phyloP scores from a whole-genome alignment of 805 yeast species.

The Blastobotrys muscicola region DNA sequence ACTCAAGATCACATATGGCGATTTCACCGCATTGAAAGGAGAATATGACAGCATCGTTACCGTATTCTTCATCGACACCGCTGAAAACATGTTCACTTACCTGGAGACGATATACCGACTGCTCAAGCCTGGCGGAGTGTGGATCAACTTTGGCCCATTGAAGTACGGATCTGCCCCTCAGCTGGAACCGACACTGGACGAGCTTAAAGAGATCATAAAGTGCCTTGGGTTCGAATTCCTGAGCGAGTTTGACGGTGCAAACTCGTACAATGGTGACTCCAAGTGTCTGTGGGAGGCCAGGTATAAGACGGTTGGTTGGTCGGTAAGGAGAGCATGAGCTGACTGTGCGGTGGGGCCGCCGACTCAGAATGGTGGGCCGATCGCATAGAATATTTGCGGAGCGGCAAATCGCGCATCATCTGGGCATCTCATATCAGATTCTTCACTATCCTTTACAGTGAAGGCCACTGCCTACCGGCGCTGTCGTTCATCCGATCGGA shows the following conservation, averaged over 20 bases:
- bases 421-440: no score
- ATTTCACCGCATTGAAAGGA: conserved; percentile 48
- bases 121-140: conserved; percentile 42
- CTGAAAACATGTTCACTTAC: conserved; percentile 74
- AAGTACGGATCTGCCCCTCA: conserved; percentile 80
- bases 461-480: no score
- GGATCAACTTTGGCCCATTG: conserved; percentile 89
- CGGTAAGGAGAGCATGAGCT: conserved; percentile 6
- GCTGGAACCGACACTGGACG: conserved; percentile 66
- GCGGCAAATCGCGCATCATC: no score
- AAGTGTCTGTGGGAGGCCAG: conserved; percentile 20
- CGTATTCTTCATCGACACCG: conserved; percentile 84
- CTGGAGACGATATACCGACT: conserved; percentile 51
- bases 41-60: conserved; percentile 33
- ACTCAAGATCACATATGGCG: conserved; percentile 33
- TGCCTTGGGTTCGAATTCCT: conserved; percentile 40
- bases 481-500: no score
- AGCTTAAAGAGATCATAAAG: conserved; percentile 43
- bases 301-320: conserved; percentile 11
- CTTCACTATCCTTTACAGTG: no score
- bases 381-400: no score
- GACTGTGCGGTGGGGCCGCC: no score
- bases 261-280: conserved; percentile 26
- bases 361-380: no score
- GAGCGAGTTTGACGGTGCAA: conserved; percentile 18